Evolutionary conservation across 116 monocot species (phyloP).

Genomic region (Phalaenopsis hybrid): DNA sequence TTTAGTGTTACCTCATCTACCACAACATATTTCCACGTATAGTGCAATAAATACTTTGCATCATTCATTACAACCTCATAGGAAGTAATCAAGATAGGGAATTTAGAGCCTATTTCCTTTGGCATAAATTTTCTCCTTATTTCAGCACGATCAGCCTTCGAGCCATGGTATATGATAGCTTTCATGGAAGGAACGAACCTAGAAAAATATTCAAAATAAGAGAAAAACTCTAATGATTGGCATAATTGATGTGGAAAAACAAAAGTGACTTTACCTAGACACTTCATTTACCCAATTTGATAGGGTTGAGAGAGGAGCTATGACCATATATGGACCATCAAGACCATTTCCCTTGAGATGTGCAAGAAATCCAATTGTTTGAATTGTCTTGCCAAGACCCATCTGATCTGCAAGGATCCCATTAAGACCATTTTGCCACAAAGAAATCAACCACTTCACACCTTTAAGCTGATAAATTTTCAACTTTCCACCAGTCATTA

Average conservation of each 20-base stretch:
- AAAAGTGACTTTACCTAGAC: constrained; percentile 42
- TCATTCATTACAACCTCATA: constrained; percentile 73
- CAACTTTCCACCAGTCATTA: constrained; percentile 88
- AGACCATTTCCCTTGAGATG: constrained; percentile 92
- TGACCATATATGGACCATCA: constrained; percentile 80
- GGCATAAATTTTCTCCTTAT: constrained; percentile 67
- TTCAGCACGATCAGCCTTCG: constrained; percentile 50
- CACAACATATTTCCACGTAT: constrained; percentile 93
- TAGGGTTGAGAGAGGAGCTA: constrained; percentile 95
- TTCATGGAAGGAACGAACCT: constrained; percentile 80
- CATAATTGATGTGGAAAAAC: background rate
- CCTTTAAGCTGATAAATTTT: constrained; percentile 95
- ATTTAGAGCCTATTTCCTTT: constrained; percentile 54
- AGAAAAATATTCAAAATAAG: background rate
- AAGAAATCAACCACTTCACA: constrained; percentile 89
- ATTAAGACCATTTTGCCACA: constrained; percentile 98
- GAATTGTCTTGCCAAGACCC: constrained; percentile 97
- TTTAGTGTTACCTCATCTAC: constrained; percentile 72
- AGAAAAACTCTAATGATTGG: background rate
- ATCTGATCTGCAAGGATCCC: constrained; percentile 98
- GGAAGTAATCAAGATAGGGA: constrained; percentile 80
- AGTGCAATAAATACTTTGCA: constrained; percentile 44
- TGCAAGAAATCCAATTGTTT: constrained; percentile 92
- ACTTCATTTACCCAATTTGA: constrained; percentile 94
- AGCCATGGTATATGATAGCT: constrained; percentile 81